These are phyloP conservation scores for Salvia sclarea DNA, from an alignment of 305 asterid species.

Conservation along the genomic window DNA sequence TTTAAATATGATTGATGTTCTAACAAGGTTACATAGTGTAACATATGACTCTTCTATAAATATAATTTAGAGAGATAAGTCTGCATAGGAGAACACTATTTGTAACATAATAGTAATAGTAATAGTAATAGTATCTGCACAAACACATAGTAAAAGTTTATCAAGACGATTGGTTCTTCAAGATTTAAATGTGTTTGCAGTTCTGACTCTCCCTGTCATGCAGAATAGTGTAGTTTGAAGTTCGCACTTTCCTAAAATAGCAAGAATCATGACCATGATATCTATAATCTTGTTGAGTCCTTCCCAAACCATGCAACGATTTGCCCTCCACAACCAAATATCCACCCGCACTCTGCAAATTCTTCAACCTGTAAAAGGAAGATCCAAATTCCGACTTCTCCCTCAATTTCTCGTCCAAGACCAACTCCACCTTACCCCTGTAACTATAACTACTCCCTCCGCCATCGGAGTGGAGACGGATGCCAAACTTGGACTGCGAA, in stretches of 20 bases:
- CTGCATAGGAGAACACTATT: too few species aligned
- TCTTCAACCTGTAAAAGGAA: constrained; percentile 34
- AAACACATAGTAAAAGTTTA: too few species aligned
- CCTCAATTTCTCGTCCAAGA: constrained; percentile 44
- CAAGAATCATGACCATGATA: constrained; percentile 43
- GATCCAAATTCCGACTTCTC: constrained; percentile 35
- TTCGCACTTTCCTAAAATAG: constrained; percentile 58
- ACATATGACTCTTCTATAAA: too few species aligned
- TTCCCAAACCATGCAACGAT: constrained; percentile 48
- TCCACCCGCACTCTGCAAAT: constrained; percentile 52
- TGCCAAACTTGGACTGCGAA: constrained; percentile 39
- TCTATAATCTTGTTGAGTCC: constrained; percentile 46
- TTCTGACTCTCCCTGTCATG: constrained; percentile 41
- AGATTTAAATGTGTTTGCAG: constrained; percentile 30
- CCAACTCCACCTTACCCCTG: constrained; percentile 42
- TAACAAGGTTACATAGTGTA: too few species aligned
- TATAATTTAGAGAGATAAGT: too few species aligned
- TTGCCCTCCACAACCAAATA: constrained; percentile 43
- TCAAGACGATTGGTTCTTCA: too few species aligned
- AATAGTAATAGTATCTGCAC: too few species aligned
- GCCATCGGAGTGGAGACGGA: constrained; percentile 33
- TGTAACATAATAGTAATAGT: too few species aligned
- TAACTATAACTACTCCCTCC: constrained; percentile 35
- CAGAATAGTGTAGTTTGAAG: constrained; percentile 60
- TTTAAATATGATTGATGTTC: too few species aligned